These are phyloP conservation scores for Lizonia empirigonia DNA, from an alignment of 2,329 filamentous ascomycete species.

Conservation along the genomic window DNA sequence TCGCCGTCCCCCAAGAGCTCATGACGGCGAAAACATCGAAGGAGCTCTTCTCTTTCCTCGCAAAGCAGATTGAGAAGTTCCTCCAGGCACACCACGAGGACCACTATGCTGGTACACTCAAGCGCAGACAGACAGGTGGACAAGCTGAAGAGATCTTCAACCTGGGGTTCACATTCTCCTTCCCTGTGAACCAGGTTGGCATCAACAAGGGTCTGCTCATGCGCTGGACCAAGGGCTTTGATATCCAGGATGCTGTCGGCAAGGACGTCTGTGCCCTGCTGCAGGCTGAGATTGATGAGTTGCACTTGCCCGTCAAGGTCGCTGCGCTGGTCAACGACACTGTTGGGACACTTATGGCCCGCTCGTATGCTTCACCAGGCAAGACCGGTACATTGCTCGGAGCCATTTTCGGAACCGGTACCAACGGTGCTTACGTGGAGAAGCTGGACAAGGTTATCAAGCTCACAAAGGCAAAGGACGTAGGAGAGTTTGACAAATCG, in stretches of 20 bases:
- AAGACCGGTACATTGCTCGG: slow-evolving; percentile 88
- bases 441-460: slow-evolving; percentile 87
- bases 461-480: slow-evolving; percentile 54
- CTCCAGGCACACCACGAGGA: slow-evolving; percentile 85
- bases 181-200: slow-evolving; percentile 89
- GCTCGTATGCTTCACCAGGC: slow-evolving; percentile 90
- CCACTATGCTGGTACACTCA: slow-evolving; percentile 75
- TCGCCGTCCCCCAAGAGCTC: slow-evolving; percentile 84
- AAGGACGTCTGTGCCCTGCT: slow-evolving; percentile 93
- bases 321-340: slow-evolving; percentile 97
- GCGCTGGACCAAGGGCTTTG: slow-evolving; percentile 98
- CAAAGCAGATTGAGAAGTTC: slow-evolving; percentile 89
- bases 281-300: slow-evolving; percentile 84
- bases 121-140: slow-evolving; percentile 66
- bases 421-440: slow-evolving; percentile 97
- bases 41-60: slow-evolving; percentile 90
- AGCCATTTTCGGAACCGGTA: slow-evolving; percentile 96
- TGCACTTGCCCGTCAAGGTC: slow-evolving; percentile 89
- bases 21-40: slow-evolving; percentile 87
- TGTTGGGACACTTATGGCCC: slow-evolving; percentile 95
- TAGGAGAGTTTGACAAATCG: slow-evolving; percentile 70
- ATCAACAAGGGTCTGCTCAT: slow-evolving; percentile 96
- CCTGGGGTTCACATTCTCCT: slow-evolving; percentile 98
- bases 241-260: slow-evolving; percentile 91
- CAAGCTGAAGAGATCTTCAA: slow-evolving; percentile 82